Evolutionary conservation across 2,329 filamentous ascomycete species (phyloP).

Genomic region (Pseudopyrenochaeta lycopersici): DNA sequence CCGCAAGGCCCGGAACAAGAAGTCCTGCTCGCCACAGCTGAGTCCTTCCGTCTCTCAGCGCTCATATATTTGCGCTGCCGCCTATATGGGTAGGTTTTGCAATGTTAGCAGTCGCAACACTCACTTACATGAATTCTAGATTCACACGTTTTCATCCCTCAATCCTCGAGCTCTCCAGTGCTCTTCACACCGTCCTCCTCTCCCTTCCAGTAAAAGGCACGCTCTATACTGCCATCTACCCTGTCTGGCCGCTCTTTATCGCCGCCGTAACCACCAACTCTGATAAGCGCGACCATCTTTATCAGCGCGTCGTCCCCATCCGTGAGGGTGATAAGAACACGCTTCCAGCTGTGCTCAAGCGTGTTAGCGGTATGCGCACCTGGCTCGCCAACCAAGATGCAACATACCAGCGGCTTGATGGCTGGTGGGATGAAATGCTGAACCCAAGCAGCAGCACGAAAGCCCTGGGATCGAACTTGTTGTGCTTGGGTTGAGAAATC

Average conservation of each 20-base stretch:
- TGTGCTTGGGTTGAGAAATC: constrained; percentile 33
- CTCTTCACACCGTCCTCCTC: constrained; percentile 31
- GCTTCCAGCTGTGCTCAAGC: constrained; percentile 39
- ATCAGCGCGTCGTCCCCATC: constrained; percentile 41
- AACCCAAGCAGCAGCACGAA: constrained; percentile 36
- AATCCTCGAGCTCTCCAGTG: constrained; percentile 37
- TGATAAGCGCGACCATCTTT: constrained; percentile 42
- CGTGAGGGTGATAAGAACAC: constrained; percentile 46
- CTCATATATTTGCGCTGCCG: constrained; percentile 44
- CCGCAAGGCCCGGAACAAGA: constrained; percentile 31
- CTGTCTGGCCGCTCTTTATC: constrained; percentile 45
- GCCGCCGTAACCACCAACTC: constrained; percentile 42
- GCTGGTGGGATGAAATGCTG: constrained; percentile 49
- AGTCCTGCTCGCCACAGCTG: constrained; percentile 38
- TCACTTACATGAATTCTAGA: constrained; percentile 17
- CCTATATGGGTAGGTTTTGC: constrained; percentile 31
- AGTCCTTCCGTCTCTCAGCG: constrained; percentile 42
- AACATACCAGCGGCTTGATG: constrained; percentile 23
- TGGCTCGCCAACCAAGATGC: constrained; percentile 45
- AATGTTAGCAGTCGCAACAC: not conserved
- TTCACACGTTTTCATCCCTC: constrained; percentile 43
- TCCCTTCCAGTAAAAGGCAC: constrained; percentile 42
- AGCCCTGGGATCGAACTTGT: constrained; percentile 15
- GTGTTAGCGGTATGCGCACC: constrained; percentile 38
- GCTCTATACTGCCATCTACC: constrained; percentile 45